These are phyloP conservation scores for Paradendryphiella salina DNA, from an alignment of 2,329 filamentous ascomycete species.

Conservation along the genomic window DNA sequence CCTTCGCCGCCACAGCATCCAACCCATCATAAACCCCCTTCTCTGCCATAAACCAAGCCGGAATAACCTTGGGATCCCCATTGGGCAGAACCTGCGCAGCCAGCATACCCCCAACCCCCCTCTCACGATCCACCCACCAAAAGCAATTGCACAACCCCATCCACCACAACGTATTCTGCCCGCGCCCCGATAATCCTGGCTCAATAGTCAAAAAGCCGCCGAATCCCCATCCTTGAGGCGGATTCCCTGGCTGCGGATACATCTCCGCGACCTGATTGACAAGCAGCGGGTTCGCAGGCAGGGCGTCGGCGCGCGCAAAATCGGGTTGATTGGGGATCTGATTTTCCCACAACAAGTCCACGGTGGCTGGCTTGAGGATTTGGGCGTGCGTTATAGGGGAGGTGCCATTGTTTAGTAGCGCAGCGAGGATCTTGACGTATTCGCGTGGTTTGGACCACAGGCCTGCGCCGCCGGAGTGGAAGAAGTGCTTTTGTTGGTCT, in stretches of 20 bases:
- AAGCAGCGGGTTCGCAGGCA: constrained; percentile 55
- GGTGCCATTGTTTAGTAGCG: constrained; percentile 66
- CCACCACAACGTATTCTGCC: constrained; percentile 59
- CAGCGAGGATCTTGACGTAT: constrained; percentile 63
- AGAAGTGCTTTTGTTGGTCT: constrained; percentile 51
- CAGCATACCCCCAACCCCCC: constrained; percentile 53
- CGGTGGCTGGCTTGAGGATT: constrained; percentile 61
- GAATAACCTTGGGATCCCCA: constrained; percentile 40
- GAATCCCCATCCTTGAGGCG: constrained; percentile 67
- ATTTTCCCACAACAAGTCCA: constrained; percentile 68
- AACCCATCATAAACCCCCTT: constrained; percentile 45
- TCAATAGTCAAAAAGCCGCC: constrained; percentile 58
- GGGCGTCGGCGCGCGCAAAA: constrained; percentile 52
- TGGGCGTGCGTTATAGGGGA: constrained; percentile 59
- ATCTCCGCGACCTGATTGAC: constrained; percentile 56
- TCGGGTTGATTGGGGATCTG: constrained; percentile 60
- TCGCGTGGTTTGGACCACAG: constrained; percentile 63
- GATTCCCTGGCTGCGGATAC: constrained; percentile 53
- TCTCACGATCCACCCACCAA: constrained; percentile 66
- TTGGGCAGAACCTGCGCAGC: constrained; percentile 38
- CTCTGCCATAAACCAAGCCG: constrained; percentile 42
- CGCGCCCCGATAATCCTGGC: constrained; percentile 57
- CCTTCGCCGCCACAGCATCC: not conserved
- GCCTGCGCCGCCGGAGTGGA: constrained; percentile 66
- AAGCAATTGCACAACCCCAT: constrained; percentile 63